A percentile compares a stretch with the other conserved stretches of the same genome.
Conservation (phyloP, 805 yeast species). For the Yarrowia sp. region DNA sequence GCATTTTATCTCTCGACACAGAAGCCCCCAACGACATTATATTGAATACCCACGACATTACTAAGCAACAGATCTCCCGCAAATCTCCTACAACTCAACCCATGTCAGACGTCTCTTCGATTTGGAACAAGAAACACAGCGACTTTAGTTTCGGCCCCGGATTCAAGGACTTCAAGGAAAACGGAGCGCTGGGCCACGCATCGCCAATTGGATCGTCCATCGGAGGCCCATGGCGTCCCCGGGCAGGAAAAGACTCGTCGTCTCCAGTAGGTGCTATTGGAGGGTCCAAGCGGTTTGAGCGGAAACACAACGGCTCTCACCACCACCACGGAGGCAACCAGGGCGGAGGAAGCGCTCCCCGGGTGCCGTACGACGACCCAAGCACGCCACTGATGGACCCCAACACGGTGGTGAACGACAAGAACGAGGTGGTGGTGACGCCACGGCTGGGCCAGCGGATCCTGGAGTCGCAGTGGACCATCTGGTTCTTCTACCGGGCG, state of each 20-base stretch:
- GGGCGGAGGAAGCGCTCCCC: slow-evolving; percentile 3
- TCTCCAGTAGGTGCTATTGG: slow-evolving; percentile 5
- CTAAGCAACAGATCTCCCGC: background rate
- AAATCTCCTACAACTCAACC: background rate
- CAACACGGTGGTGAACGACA: slow-evolving; percentile 8
- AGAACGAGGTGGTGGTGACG: slow-evolving; percentile 25
- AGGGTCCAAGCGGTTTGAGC: slow-evolving; percentile 17
- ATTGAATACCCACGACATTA: background rate
- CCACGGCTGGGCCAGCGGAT: slow-evolving; percentile 28
- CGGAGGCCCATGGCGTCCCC: slow-evolving; percentile 16
- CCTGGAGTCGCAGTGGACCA: slow-evolving; percentile 34
- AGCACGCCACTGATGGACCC: slow-evolving; percentile 19
- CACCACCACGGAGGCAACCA: slow-evolving; percentile 7
- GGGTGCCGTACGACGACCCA: slow-evolving; percentile 13
- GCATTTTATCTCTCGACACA: background rate
- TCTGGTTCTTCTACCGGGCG: slow-evolving; percentile 36
- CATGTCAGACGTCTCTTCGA: slow-evolving; percentile 24
- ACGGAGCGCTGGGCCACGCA: slow-evolving; percentile 94
- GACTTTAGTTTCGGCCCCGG: slow-evolving; percentile 22
- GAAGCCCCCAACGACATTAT: too few species aligned
- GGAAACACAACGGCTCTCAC: slow-evolving; percentile 10
- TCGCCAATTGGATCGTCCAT: slow-evolving; percentile 42
- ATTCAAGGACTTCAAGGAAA: slow-evolving; percentile 84
- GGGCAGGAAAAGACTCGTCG: background rate
- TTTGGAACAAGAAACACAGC: slow-evolving; percentile 23